Conservation (phyloP, 805 yeast genomes). For the Candida michaelii region DNA sequence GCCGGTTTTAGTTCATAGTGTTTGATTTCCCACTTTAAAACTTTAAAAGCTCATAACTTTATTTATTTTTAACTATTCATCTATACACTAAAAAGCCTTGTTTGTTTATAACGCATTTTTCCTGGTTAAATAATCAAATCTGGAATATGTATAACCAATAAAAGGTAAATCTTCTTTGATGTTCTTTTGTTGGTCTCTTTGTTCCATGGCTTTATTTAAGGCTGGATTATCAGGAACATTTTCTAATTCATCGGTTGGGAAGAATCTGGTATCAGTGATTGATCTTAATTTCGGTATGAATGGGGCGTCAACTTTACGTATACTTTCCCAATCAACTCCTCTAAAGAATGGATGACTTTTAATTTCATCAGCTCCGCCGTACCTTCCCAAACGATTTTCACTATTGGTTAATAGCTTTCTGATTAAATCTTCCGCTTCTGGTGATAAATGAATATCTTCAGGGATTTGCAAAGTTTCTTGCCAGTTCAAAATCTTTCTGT, state of each 20-base stretch:
- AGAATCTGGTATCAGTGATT: slow-evolving; percentile 93
- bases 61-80: no score
- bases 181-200: slow-evolving; percentile 55
- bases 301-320: slow-evolving; percentile 87
- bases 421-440: slow-evolving; percentile 86
- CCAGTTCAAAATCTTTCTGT: slow-evolving; percentile 88
- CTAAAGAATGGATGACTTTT: slow-evolving; percentile 89
- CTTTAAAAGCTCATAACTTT: no score
- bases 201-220: slow-evolving; percentile 56
- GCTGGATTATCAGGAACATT: slow-evolving; percentile 81
- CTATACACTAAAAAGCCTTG: neutral
- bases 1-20: no score
- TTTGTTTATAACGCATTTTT: slow-evolving; percentile 59
- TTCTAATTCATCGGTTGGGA: slow-evolving; percentile 96
- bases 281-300: slow-evolving; percentile 89
- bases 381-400: slow-evolving; percentile 79
- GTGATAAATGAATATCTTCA: slow-evolving; percentile 84
- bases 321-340: slow-evolving; percentile 94
- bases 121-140: slow-evolving; percentile 88
- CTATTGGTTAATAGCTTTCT: slow-evolving; percentile 72
- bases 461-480: slow-evolving; percentile 86
- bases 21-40: no score
- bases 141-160: slow-evolving; percentile 93
- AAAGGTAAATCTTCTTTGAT: slow-evolving; percentile 90
- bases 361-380: slow-evolving; percentile 90